Evolutionary conservation across 2,329 filamentous ascomycete genomes (phyloP), one percentile per base, ranked within the genome.

Genomic region (Orbilia javanica): DNA sequence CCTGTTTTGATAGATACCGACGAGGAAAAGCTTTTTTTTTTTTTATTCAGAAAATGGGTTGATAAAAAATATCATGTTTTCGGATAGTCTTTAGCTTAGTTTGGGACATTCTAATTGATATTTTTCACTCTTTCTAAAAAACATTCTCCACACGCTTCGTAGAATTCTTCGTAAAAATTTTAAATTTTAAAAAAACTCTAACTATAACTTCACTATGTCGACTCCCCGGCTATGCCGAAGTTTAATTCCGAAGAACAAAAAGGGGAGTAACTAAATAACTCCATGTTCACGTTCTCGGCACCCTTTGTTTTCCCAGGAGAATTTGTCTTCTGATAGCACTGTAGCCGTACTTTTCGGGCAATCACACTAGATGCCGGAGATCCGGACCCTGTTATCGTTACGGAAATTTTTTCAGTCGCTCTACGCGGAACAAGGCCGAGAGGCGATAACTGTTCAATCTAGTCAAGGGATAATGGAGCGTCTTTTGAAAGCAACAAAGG

Each of bases 1-100:
- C n/a, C n/a, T 71, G 66, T 77, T 53, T 77, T 77, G 73, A 77
- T 77, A 77, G 52, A 69, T 63, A 67, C 31, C 6, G 60, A n/a
- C 25, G 42, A 55, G 52, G 63, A 53, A 76, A 76, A 76, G 65
- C 29, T 42, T 36, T 53, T 55, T 31, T 55, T 15, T 36, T 18
- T 42, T 39, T 22, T 39, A 18, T 18, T 29, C 52, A 27, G 64
- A 70, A 76, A 76, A 76, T 64, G 64, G 57, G 65, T 65, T 70
- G 72, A 57, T 10, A 76, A 76, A 75, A 69, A 69, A 69, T 65
- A 71, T 64, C 46, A 52, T 53, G 62, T 50, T 50, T 46, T 53
- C n/a, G 34, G 34, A 60, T 67, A 39, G 63, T 52, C 36, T 39
- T 39, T 44, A 53, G 27, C 52, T 55, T 66, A 66, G 62, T 67